Evolutionary conservation across 257 asterid genomes (phyloP).

Genomic region (Henckelia pumila): DNA sequence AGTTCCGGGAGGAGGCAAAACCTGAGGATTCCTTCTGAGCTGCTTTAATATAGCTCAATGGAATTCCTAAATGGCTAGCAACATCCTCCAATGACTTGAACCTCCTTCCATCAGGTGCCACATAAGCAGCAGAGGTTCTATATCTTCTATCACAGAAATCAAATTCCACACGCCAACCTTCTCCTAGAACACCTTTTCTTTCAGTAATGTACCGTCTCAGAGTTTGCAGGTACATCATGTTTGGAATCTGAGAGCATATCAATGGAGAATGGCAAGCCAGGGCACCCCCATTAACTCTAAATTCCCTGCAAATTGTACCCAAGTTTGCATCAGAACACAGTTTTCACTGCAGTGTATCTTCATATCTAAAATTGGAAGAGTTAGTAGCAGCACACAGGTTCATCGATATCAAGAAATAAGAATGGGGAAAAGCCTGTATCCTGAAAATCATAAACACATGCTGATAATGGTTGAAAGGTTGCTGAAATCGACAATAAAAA

Average conservation of each 20-base stretch:
- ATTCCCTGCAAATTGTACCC: conserved; percentile 29
- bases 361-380: neutral
- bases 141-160: conserved; percentile 44
- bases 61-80: conserved; percentile 68
- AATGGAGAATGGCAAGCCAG: conserved; percentile 32
- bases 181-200: conserved; percentile 63
- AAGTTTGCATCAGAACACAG: conserved; percentile 28
- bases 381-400: neutral
- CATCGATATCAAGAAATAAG: neutral
- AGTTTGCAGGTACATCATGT: conserved; percentile 53
- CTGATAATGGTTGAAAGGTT: neutral
- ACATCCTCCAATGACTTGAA: conserved; percentile 71
- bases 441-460: neutral
- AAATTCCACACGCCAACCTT: conserved; percentile 84
- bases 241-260: conserved; percentile 36
- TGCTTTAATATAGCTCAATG: conserved; percentile 28
- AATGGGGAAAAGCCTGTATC: neutral
- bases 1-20: conserved; percentile 30
- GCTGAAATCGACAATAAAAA: neutral
- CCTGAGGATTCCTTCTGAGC: conserved; percentile 45
- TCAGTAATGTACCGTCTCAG: conserved; percentile 67
- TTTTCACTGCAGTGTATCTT: conserved; percentile 10
- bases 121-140: conserved; percentile 60
- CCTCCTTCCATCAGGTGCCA: conserved; percentile 72
- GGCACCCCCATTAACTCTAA: conserved; percentile 32